Evolutionary conservation across 306 rosid genomes (phyloP).

Genomic region (Alnus rubra): DNA sequence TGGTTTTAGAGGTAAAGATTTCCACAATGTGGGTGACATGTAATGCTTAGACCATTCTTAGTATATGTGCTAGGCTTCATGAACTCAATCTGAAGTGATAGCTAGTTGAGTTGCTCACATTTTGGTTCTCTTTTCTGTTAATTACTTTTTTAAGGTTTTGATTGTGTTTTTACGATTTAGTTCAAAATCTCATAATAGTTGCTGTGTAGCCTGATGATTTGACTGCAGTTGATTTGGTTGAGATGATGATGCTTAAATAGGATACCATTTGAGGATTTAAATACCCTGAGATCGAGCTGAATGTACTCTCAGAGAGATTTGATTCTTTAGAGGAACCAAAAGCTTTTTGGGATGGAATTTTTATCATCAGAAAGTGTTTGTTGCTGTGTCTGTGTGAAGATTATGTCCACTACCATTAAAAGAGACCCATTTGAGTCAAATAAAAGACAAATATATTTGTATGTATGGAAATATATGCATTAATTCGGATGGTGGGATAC

Average conservation of each 20-base stretch:
- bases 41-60: neutral
- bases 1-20: neutral
- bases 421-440: neutral
- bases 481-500: neutral
- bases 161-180: neutral
- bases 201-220: neutral
- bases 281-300: neutral
- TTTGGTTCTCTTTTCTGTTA: neutral
- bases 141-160: no score
- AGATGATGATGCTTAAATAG: neutral
- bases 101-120: neutral
- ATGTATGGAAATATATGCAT: no score
- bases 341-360: neutral
- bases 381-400: neutral
- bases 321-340: neutral
- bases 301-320: neutral
- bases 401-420: neutral
- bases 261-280: neutral
- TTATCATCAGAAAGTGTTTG: neutral
- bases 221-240: neutral
- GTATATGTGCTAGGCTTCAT: neutral
- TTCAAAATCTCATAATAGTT: neutral
- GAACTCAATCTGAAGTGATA: neutral
- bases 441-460: neutral
- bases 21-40: neutral